Evolutionary conservation across 768 basidiomycete species (phyloP).

Genomic region (Epithele typhae): DNA sequence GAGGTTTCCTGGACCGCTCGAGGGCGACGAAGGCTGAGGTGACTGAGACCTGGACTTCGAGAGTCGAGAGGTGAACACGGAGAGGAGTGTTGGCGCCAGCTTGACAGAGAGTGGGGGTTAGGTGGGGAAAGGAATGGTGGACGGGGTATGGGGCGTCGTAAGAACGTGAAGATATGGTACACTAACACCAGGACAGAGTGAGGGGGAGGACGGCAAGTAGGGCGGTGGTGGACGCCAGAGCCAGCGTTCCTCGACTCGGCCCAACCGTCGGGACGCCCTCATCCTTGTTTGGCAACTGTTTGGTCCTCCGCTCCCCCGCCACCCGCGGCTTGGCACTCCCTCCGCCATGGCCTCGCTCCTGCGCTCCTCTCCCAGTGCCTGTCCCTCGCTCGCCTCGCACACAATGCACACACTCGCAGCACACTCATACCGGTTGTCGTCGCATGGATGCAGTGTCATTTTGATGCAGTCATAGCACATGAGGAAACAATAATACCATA

Average conservation of each 20-base stretch:
- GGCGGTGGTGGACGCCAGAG: slow-evolving; percentile 9
- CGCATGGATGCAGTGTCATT: slow-evolving; percentile 25
- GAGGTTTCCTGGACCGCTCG: slow-evolving; percentile 32
- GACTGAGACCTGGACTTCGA: slow-evolving; percentile 72
- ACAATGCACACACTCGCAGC: slow-evolving; percentile 12
- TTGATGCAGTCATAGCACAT: slow-evolving; percentile 28
- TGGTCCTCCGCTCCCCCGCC: slow-evolving; percentile 9
- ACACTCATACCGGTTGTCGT: slow-evolving; percentile 7
- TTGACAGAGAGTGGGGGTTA: slow-evolving; percentile 32
- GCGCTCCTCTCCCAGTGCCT: neutral
- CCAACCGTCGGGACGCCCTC: neutral
- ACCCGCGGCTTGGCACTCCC: slow-evolving; percentile 2
- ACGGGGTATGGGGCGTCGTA: slow-evolving; percentile 11
- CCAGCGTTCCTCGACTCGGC: neutral
- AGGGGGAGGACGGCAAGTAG: slow-evolving; percentile 1
- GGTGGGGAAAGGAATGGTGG: slow-evolving; percentile 1
- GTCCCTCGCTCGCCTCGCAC: neutral
- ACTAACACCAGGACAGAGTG: slow-evolving; percentile 4
- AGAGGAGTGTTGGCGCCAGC: slow-evolving; percentile 81
- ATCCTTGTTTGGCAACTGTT: slow-evolving; percentile 20
- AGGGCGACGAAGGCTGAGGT: slow-evolving; percentile 52
- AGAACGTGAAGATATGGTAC: slow-evolving; percentile 15
- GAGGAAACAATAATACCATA: slow-evolving; percentile 28
- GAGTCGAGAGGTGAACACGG: slow-evolving; percentile 68
- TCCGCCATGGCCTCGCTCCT: neutral